These are phyloP conservation scores for Tetraselmis striata DNA, from an alignment of 139 green algal genomes.

Conservation along the genomic window DNA sequence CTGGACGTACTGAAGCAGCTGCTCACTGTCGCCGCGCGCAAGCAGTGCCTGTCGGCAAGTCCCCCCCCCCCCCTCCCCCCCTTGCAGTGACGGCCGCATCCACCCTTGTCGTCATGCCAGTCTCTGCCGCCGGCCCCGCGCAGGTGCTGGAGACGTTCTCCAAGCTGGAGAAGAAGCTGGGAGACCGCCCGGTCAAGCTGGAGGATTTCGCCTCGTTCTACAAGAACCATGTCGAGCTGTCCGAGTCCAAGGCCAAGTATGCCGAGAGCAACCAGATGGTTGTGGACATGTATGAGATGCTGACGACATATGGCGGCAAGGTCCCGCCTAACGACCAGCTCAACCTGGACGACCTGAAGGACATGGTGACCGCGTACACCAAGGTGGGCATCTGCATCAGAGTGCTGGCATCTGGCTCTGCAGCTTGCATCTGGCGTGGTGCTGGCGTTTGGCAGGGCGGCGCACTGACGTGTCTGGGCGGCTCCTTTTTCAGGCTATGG, in stretches of 20 bases:
- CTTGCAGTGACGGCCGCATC: too few species aligned
- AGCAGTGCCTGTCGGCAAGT: slow-evolving; percentile 13
- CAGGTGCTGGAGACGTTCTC: slow-evolving; percentile 32
- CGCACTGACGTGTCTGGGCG: too few species aligned
- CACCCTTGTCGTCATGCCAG: too few species aligned
- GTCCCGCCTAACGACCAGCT: slow-evolving; percentile 32
- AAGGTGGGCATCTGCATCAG: background rate
- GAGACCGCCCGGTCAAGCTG: slow-evolving; percentile 27
- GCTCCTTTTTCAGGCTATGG: slow-evolving; percentile 11
- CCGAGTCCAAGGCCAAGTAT: slow-evolving; percentile 1
- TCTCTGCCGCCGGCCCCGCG: too few species aligned
- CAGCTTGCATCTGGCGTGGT: too few species aligned
- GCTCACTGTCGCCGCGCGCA: slow-evolving; percentile 39
- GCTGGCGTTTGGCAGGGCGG: too few species aligned
- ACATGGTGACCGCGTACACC: slow-evolving; percentile 15
- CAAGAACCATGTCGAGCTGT: background rate
- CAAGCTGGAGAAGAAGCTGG: background rate
- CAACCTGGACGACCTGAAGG: slow-evolving; percentile 35
- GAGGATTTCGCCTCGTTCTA: slow-evolving; percentile 28
- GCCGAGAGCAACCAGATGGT: background rate
- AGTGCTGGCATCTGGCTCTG: too few species aligned
- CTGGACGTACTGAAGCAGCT: slow-evolving; percentile 26
- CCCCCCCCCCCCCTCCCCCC: too few species aligned
- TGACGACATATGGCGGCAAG: slow-evolving; percentile 38
- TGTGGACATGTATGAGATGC: slow-evolving; percentile 42